These are phyloP conservation scores for Scleromitrula shiraiana DNA, from an alignment of 2,329 filamentous ascomycete genomes.

Conservation along the genomic window DNA sequence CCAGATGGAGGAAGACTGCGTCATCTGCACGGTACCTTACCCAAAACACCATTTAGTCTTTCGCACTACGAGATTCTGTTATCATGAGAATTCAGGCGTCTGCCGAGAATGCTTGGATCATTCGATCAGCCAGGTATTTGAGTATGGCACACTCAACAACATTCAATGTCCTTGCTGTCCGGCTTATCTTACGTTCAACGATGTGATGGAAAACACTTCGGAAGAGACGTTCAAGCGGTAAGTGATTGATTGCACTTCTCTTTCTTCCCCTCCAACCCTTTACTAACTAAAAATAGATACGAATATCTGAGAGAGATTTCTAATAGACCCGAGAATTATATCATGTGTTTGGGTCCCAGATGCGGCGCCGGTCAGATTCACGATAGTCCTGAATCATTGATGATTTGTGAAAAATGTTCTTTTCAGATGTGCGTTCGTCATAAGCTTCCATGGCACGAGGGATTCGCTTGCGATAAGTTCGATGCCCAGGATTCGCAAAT, in stretches of 20 bases:
- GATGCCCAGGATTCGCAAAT: slow-evolving; percentile 18
- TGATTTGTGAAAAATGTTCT: slow-evolving; percentile 18
- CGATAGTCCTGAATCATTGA: slow-evolving; percentile 12
- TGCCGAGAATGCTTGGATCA: slow-evolving; percentile 1
- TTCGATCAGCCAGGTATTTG: not conserved
- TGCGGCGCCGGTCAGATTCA: slow-evolving; percentile 18
- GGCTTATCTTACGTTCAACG: not conserved
- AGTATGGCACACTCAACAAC: not conserved
- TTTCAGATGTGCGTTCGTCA: slow-evolving; percentile 19
- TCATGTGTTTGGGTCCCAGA: slow-evolving; percentile 14
- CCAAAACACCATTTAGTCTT: not conserved
- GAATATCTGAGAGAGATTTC: not conserved
- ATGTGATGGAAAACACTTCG: not conserved
- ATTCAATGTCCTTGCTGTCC: slow-evolving; percentile 4
- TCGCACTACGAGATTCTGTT: not conserved
- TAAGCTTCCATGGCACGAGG: slow-evolving; percentile 22
- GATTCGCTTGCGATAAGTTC: slow-evolving; percentile 19
- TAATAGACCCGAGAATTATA: not conserved
- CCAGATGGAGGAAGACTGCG: too few species aligned
- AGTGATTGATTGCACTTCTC: not conserved
- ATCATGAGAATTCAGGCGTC: not conserved
- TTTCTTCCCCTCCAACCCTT: not conserved
- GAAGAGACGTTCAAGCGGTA: not conserved
- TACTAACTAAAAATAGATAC: not conserved
- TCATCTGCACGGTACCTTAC: not conserved